Percentiles rank a stretch among this genome's conserved stretches.
Evolutionary conservation across 2,329 filamentous ascomycete species (phyloP).

Genomic region (Chrysoporthe deuterocubensis): DNA sequence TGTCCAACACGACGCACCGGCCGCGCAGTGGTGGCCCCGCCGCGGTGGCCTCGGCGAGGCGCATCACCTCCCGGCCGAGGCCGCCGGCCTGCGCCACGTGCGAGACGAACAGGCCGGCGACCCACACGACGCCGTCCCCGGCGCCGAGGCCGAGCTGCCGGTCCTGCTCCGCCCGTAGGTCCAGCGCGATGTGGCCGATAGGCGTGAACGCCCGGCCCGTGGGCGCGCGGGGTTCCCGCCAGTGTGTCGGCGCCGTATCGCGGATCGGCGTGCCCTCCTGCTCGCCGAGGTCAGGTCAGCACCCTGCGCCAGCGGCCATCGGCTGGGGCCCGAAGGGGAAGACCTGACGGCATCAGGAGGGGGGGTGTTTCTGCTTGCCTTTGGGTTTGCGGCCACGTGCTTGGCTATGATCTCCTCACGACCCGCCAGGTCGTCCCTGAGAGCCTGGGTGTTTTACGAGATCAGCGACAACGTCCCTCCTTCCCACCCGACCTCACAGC

Average conservation of each 20-base stretch:
- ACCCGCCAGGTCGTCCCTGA: slow-evolving; percentile 38
- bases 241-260: slow-evolving; percentile 41
- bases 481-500: background rate
- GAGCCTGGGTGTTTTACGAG: slow-evolving; percentile 32
- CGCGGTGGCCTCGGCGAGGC: slow-evolving; percentile 14
- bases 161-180: slow-evolving; percentile 39
- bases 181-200: slow-evolving; percentile 47
- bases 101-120: slow-evolving; percentile 48
- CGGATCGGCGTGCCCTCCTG: slow-evolving; percentile 40
- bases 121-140: slow-evolving; percentile 38
- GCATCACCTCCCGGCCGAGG: slow-evolving; percentile 26
- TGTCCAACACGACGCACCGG: slow-evolving; percentile 23
- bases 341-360: background rate
- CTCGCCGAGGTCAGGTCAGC: slow-evolving; percentile 6
- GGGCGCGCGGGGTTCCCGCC: slow-evolving; percentile 36
- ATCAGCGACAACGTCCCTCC: background rate
- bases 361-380: slow-evolving; percentile 31
- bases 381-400: slow-evolving; percentile 38
- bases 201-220: slow-evolving; percentile 40
- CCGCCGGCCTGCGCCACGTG: slow-evolving; percentile 28
- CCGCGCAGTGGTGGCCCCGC: slow-evolving; percentile 3
- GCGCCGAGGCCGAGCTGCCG: slow-evolving; percentile 37
- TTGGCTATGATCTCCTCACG: slow-evolving; percentile 37
- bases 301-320: background rate
- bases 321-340: no score